phyloP scores from a whole-genome alignment of 2,329 filamentous ascomycete genomes.

The Fusarium albosuccineum region DNA sequence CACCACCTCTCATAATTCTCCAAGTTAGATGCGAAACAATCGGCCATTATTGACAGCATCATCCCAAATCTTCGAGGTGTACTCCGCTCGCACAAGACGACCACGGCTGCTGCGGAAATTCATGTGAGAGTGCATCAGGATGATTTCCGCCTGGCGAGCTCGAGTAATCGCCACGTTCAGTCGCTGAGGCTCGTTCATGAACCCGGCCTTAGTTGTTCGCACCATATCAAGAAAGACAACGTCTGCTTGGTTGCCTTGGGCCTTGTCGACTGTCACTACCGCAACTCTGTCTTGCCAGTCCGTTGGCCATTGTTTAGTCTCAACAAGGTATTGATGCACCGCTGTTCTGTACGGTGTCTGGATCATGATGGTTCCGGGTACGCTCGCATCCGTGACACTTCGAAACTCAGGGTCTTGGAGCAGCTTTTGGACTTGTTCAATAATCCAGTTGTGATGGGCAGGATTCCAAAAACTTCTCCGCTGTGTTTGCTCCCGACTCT shows the following conservation, averaged over 20 bases:
- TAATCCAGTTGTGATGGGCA: constrained; percentile 54
- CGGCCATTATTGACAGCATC: constrained; percentile 44
- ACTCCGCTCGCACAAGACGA: constrained; percentile 34
- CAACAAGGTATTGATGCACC: constrained; percentile 50
- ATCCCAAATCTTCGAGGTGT: constrained; percentile 50
- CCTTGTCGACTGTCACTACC: constrained; percentile 60
- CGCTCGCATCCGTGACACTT: constrained; percentile 39
- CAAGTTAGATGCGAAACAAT: constrained; percentile 36
- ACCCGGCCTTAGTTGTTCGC: constrained; percentile 52
- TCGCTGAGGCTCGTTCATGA: constrained; percentile 59
- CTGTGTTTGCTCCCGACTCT: constrained; percentile 44
- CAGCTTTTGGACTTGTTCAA: constrained; percentile 49
- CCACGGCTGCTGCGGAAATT: constrained; percentile 34
- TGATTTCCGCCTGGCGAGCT: constrained; percentile 59
- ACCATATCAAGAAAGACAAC: constrained; percentile 63
- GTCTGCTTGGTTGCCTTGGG: constrained; percentile 63
- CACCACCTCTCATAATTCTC: not conserved
- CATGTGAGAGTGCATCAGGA: constrained; percentile 59
- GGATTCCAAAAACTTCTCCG: constrained; percentile 58
- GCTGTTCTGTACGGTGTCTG: constrained; percentile 59
- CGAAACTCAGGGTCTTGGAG: constrained; percentile 51
- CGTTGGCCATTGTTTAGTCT: constrained; percentile 45
- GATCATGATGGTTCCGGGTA: constrained; percentile 57
- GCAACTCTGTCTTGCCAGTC: constrained; percentile 51
- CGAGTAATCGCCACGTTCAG: constrained; percentile 62